Evolutionary conservation across 78 protist species (phyloP).

Genomic region (Dictyostelium citrinum): DNA sequence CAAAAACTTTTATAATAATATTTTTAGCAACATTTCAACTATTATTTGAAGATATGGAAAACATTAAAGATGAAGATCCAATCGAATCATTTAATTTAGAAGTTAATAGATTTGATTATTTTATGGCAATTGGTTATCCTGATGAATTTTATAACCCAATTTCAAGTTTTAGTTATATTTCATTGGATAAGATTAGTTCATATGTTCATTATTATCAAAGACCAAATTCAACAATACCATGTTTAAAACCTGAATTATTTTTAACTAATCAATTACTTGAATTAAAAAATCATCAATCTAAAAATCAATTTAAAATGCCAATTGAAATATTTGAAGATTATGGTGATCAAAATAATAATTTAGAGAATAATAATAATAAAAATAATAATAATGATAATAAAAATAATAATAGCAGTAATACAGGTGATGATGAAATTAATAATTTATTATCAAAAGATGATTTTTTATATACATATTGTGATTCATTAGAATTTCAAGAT

Average conservation of each 20-base stretch:
- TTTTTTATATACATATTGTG: constrained; percentile 14
- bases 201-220: background rate
- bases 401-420: background rate
- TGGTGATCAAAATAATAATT: background rate
- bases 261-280: constrained; percentile 5
- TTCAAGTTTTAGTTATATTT: constrained; percentile 12
- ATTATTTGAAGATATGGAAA: constrained; percentile 3
- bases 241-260: constrained; percentile 10
- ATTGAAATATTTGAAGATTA: constrained; percentile 11
- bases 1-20: background rate
- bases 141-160: constrained; percentile 11
- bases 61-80: background rate
- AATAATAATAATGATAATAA: background rate
- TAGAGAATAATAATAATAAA: background rate
- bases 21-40: background rate
- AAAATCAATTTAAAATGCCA: constrained; percentile 14
- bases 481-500: constrained; percentile 4
- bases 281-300: constrained; percentile 8
- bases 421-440: background rate
- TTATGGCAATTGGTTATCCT: constrained; percentile 13
- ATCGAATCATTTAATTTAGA: background rate
- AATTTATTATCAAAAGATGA: background rate
- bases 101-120: background rate
- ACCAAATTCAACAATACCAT: background rate
- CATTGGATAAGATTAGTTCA: constrained; percentile 3